Evolutionary conservation across 345 rosid species (phyloP).

Genomic region (Sapria himalayana): DNA sequence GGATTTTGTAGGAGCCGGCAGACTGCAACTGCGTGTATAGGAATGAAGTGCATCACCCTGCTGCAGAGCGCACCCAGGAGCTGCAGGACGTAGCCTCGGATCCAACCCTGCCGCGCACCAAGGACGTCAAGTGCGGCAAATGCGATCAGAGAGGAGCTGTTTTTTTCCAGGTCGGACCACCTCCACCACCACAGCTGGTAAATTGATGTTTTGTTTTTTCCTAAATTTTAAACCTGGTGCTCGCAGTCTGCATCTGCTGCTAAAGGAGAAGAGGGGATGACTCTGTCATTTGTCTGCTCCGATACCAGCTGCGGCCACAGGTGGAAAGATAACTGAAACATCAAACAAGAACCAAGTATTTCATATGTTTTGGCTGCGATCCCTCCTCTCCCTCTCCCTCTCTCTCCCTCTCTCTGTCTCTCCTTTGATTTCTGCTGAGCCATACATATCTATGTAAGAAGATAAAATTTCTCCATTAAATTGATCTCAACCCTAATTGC

Average conservation of each 20-base stretch:
- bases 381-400: too few species aligned
- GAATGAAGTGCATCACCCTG: slow-evolving; percentile 54
- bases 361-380: too few species aligned
- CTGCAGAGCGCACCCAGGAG: slow-evolving; percentile 41
- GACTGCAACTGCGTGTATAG: slow-evolving; percentile 37
- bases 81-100: slow-evolving; percentile 54
- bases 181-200: too few species aligned
- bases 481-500: too few species aligned
- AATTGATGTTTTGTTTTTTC: too few species aligned
- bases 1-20: slow-evolving; percentile 38
- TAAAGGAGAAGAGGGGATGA: slow-evolving; percentile 88
- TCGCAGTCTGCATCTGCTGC: slow-evolving; percentile 36
- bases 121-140: slow-evolving; percentile 24
- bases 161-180: slow-evolving; percentile 56
- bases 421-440: too few species aligned
- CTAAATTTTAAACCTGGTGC: too few species aligned
- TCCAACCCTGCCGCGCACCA: slow-evolving; percentile 71
- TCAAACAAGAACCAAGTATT: too few species aligned
- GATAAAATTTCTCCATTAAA: too few species aligned
- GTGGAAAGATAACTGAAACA: slow-evolving; percentile 85
- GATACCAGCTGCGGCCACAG: slow-evolving; percentile 50
- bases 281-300: slow-evolving; percentile 76
- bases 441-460: too few species aligned
- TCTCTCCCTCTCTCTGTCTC: too few species aligned
- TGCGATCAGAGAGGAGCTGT: slow-evolving; percentile 48